Base-by-base conservation (phyloP, 2,329 filamentous ascomycete genomes). In the Lasiodiplodia theobromae region DNA sequence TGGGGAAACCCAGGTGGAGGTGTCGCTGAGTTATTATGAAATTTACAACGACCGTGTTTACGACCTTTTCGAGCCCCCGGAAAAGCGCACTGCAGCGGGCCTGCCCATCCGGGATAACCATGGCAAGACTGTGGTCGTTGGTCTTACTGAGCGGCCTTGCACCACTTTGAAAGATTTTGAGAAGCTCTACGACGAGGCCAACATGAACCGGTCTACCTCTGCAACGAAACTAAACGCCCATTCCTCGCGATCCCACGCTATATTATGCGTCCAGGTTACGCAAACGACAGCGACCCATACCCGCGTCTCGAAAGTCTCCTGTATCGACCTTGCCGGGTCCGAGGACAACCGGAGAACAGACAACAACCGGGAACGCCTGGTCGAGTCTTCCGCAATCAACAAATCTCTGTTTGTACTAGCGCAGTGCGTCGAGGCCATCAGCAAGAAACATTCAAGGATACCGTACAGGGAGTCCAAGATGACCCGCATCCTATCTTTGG, bases 341-440 rank as follows among this genome's bases (percentile, higher is more conserved):
- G 96, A 98, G 80, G 95, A 98, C 80, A 98, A 98, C 78, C 88
- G 95, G 60, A 86, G 95, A 62, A 98, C 95, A 0, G 95, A 97
- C 65, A 98, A 98, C 79, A 93, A 91, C 74, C 96, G 94, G 78
- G 94, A 97, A 79, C 87, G 95, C 31, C 85, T 98, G 77, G 88
- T 97, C n/a, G 95, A 98, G 80, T 97, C 94, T 49, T 94, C 95
- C 0, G 95, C 93, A 75, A 98, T 98, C 84, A 98, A 98, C 86
- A 98, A 97, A 83, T 96, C 93, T 71, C 85, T 98, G 7, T 98
- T 98, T 75, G 94, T 97, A 21, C 83, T 98, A 60, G 95, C 93
- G 53, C 94, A 97, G 78, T 98, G 95, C 74, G 95, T 98, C 66
- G 95, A 98, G 77, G 95, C 95, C 68, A 98, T 98, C 77, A 92